Conservation (phyloP, 768 basidiomycete species). For the Rhizopogon rudus region DNA sequence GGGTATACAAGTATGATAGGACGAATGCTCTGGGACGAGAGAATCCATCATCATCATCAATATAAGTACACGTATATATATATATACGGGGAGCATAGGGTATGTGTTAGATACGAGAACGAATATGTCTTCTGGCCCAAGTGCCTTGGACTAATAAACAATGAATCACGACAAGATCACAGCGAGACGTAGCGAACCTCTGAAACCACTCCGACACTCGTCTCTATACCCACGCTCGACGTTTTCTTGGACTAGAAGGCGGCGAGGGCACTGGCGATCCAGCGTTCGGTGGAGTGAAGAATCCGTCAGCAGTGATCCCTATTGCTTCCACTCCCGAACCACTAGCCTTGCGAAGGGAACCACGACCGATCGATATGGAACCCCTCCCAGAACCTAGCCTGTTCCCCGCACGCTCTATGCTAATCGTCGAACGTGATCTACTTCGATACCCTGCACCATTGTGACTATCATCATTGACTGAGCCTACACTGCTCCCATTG, state of each 20-base stretch:
- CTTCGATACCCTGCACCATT: slow-evolving; percentile 26
- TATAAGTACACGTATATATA: not conserved
- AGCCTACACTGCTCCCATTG: slow-evolving; percentile 21
- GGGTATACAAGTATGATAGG: too few relatives aligned
- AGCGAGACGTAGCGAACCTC: too few relatives aligned
- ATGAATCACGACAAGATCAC: too few relatives aligned
- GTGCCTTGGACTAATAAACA: not conserved
- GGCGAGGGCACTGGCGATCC: slow-evolving; percentile 24
- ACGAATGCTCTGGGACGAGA: too few relatives aligned
- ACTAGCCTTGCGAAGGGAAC: slow-evolving; percentile 53
- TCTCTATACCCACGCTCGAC: not conserved
- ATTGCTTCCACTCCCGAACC: slow-evolving; percentile 75
- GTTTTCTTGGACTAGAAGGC: not conserved
- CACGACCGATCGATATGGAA: slow-evolving; percentile 63
- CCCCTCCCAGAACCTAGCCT: slow-evolving; percentile 37
- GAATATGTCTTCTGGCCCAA: not conserved
- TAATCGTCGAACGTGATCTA: slow-evolving; percentile 54
- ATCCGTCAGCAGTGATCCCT: slow-evolving; percentile 72
- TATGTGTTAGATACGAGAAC: not conserved
- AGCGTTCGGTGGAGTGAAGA: slow-evolving; percentile 56
- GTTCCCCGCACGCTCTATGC: slow-evolving; percentile 44
- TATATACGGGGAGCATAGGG: not conserved
- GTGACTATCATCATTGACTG: slow-evolving; percentile 29
- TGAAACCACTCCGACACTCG: not conserved
- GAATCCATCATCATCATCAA: too few relatives aligned